These are phyloP conservation scores for Mrakia hoshinonis DNA, from an alignment of 768 basidiomycete genomes.

Conservation along the genomic window DNA sequence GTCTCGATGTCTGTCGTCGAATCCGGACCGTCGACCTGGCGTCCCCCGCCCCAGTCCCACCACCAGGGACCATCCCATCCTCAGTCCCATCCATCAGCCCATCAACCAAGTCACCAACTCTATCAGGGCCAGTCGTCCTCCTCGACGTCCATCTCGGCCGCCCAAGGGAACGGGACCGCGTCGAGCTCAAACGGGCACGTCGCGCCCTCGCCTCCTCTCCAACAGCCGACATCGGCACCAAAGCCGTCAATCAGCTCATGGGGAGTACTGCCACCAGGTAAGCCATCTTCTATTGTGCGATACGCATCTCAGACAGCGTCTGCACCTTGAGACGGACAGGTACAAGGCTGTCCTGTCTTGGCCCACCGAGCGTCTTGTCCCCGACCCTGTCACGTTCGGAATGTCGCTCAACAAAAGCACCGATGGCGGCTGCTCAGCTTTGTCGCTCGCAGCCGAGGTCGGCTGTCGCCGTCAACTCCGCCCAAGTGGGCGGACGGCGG, in stretches of 20 bases:
- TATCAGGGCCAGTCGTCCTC: not conserved
- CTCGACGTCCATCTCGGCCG: too few relatives aligned
- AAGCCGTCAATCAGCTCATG: not conserved
- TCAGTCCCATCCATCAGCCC: not conserved
- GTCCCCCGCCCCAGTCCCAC: not conserved
- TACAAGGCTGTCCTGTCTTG: too few relatives aligned
- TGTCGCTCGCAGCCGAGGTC: too few relatives aligned
- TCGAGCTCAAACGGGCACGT: not conserved
- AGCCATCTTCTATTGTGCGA: not conserved
- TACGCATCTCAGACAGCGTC: not conserved
- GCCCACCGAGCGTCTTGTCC: too few relatives aligned
- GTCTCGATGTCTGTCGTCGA: conserved; percentile 1
- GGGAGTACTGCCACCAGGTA: conserved; percentile 24
- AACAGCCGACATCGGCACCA: not conserved
- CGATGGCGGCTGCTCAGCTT: too few relatives aligned
- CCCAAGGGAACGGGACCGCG: not conserved
- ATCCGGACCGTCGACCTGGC: conserved; percentile 5
- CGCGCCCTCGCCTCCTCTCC: not conserved
- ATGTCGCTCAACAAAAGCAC: too few relatives aligned
- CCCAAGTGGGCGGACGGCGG: too few relatives aligned
- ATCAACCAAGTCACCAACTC: not conserved
- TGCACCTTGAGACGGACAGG: not conserved
- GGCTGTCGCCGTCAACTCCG: too few relatives aligned
- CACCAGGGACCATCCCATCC: not conserved
- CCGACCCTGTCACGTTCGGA: too few relatives aligned